phyloP scores from a whole-genome alignment of 768 basidiomycete genomes.

The Podaxis carcinomalis region DNA sequence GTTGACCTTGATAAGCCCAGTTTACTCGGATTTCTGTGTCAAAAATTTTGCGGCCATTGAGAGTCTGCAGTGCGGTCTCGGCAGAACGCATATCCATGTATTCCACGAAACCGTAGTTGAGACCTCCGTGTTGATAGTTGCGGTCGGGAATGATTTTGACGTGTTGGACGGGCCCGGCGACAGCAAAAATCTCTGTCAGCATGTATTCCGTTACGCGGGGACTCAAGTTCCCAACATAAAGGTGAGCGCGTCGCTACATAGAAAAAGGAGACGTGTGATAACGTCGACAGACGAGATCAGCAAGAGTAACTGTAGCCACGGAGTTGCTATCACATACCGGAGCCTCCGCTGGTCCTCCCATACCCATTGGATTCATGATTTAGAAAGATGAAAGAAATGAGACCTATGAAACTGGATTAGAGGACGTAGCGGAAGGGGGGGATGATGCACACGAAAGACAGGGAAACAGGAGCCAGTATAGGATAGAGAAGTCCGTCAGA shows the following conservation, averaged over 20 bases:
- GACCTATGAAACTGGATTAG: slow-evolving; percentile 29
- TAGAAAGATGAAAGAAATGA: slow-evolving; percentile 50
- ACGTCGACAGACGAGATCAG: slow-evolving; percentile 16
- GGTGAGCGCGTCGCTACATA: slow-evolving; percentile 83
- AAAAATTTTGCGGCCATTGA: slow-evolving; percentile 99
- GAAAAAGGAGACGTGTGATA: slow-evolving; percentile 18
- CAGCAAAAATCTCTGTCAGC: slow-evolving; percentile 96
- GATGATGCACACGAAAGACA: slow-evolving; percentile 46
- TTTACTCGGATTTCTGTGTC: slow-evolving; percentile 99
- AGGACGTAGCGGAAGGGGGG: slow-evolving; percentile 5
- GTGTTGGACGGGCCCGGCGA: slow-evolving; percentile 94
- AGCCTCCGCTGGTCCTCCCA: slow-evolving; percentile 69
- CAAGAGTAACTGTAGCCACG: slow-evolving; percentile 27
- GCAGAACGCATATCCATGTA: slow-evolving; percentile 99
- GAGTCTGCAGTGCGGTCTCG: slow-evolving; percentile 96
- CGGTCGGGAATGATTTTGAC: slow-evolving; percentile 99
- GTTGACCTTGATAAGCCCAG: slow-evolving; percentile 98
- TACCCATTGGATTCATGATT: slow-evolving; percentile 78
- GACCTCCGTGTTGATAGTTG: slow-evolving; percentile 98
- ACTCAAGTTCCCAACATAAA: slow-evolving; percentile 97
- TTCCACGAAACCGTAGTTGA: slow-evolving; percentile 99
- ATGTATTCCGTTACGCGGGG: slow-evolving; percentile 99
- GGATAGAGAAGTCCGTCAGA: slow-evolving; percentile 56
- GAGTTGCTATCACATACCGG: slow-evolving; percentile 48
- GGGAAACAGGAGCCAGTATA: slow-evolving; percentile 46